Evolutionary conservation across 2,329 filamentous ascomycete genomes (phyloP), one percentile per base, ranked within the genome.

Genomic region (Xylaria sp.): DNA sequence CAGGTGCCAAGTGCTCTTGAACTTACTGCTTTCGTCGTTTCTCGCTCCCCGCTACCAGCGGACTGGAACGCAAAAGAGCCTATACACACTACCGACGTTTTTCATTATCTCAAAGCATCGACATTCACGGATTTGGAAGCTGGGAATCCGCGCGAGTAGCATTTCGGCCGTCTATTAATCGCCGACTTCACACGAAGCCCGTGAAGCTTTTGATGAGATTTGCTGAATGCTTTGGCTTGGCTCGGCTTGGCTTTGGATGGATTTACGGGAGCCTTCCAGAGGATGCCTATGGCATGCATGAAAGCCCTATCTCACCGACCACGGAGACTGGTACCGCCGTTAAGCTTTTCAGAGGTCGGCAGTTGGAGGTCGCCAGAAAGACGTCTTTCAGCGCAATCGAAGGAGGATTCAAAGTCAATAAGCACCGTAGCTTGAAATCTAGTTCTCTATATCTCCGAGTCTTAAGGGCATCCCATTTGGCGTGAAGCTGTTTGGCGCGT

Each of bases 271-370:
- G 39, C 42, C 27, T 55, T 55, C 60, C 54, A 54, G 54, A 39
- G 60, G 24, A 32, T 45, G 34, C 34, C 54, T 45, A 36, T 27
- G 27, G 57, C 59, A 54, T 64, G 47, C 30, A 55, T 47, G 32
- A 53, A 36, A 3, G 32, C 17, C 47, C 50, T 30, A 67, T 59
- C 39, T 62, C 58, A 61, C 61, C 42, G 51, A 62, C 45, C 24
- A 55, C 63, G 60, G 69, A 69, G 59, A 68, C 36, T 64, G 34
- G 39, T 32, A 34, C 30, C 66, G 57, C 60, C 63, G 59, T 45
- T n/a, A 63, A 64, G 63, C 50, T 59, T 51, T 45, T 53, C 55
- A 45, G 47, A 4, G 19, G 54, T 54, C 69, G 69, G 69, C 66
- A 71, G 63, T 69, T 69, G 59, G 32, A 34, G 48, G 57, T 5